Percentiles rank a stretch among this genome's conserved stretches.
Conservation (phyloP, 1,139 yeast genomes). For the Magnusiomyces ingens region DNA sequence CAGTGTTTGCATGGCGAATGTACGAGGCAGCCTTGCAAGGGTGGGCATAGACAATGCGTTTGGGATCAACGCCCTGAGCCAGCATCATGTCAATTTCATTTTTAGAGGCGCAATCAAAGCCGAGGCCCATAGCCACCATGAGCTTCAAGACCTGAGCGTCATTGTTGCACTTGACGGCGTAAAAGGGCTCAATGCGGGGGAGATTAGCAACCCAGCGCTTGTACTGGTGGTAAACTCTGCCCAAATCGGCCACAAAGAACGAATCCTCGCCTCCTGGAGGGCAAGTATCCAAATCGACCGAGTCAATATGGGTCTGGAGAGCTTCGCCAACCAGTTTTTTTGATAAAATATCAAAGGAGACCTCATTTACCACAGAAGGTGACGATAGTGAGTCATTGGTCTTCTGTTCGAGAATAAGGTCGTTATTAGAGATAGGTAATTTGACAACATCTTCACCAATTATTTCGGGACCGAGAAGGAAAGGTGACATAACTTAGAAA, state of each 20-base stretch:
- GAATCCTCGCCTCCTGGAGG: slow-evolving; percentile 78
- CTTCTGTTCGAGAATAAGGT: slow-evolving; percentile 11
- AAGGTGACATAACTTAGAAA: slow-evolving; percentile 14
- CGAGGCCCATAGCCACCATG: slow-evolving; percentile 57
- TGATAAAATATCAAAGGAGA: slow-evolving; percentile 11
- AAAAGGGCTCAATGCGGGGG: slow-evolving; percentile 75
- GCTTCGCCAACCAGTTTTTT: slow-evolving; percentile 24
- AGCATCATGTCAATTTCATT: slow-evolving; percentile 69
- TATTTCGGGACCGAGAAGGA: slow-evolving; percentile 14
- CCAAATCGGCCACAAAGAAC: slow-evolving; percentile 82
- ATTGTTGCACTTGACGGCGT: slow-evolving; percentile 94
- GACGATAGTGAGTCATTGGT: slow-evolving; percentile 2
- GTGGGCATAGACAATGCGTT: slow-evolving; percentile 80
- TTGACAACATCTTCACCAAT: slow-evolving; percentile 14
- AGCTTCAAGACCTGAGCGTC: slow-evolving; percentile 51
- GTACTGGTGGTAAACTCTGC: slow-evolving; percentile 57
- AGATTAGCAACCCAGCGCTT: slow-evolving; percentile 54
- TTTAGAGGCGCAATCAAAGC: slow-evolving; percentile 92
- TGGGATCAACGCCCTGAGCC: slow-evolving; percentile 53
- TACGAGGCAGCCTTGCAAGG: slow-evolving; percentile 87
- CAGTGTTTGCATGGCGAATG: slow-evolving; percentile 57
- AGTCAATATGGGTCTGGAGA: slow-evolving; percentile 24
- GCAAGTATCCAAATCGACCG: slow-evolving; percentile 54
- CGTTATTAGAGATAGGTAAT: slow-evolving; percentile 9
- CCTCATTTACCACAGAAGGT: slow-evolving; percentile 2